Base-by-base conservation (phyloP, 2,329 filamentous ascomycete genomes). In the Fusarium sp. region DNA sequence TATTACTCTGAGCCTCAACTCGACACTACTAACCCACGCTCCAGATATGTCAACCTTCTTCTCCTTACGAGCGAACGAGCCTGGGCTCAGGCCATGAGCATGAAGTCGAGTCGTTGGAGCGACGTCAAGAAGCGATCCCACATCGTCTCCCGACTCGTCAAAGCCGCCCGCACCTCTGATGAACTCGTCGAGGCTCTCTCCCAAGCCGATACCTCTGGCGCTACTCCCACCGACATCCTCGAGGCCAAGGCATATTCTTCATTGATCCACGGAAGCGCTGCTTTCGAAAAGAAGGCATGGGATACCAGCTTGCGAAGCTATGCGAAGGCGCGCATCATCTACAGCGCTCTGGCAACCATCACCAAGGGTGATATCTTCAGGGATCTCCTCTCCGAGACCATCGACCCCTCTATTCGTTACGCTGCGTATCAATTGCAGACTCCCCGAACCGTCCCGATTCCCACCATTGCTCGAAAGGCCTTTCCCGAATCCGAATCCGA, bases 1-100 rank as follows among this genome's bases (percentile, higher is more conserved):
- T 56, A 66, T 39, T 64, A 11, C 29, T 29, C 31, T 10, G 13
- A 64, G 22, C 24, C 64, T 52, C 39, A 64, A 62, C 52, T 29
- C 35, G 6, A 54, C n/a, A 16, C 63, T 57, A 31, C 48, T 35
- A 62, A 74, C 57, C 60, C 29, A 27, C 35, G 4, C 31, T 29
- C 41, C 77, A 97, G 94, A 83, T 94, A 92, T 84, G 90, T 92
- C 58, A 88, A 93, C 76, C 87, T 98, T n/a, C 87, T 96, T 35
- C 88, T 99, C 66, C 91, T 98, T 79, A 94, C 92, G 43, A 92
- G 95, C 70, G 97, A 99, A 85, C 91, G 97, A 74, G 94, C 95
- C 61, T 98, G 95, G 94, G 96, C 97, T 41, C 93, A 98, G 83
- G 96, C 95, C 67, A 97, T 98, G 95, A 92, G 93, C 81, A 95